phyloP scores from a whole-genome alignment of 2,329 filamentous ascomycete genomes.

The Dactylellina haptotyla region DNA sequence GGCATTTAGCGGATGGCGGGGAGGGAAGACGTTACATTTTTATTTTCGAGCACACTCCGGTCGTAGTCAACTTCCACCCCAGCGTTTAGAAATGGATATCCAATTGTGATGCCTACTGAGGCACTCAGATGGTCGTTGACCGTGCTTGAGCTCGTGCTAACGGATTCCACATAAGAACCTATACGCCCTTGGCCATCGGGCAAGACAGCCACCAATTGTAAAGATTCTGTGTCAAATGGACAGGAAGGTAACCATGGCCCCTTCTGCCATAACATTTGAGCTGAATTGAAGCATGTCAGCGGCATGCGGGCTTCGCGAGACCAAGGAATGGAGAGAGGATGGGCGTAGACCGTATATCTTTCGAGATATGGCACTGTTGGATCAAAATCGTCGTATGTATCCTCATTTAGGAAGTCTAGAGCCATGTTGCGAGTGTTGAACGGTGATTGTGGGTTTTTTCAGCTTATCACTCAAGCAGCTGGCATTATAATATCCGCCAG shows the following conservation, averaged over 20 bases:
- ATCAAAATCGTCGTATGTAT: not conserved
- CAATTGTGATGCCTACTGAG: not conserved
- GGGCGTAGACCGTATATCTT: not conserved
- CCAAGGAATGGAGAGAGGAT: constrained; percentile 3
- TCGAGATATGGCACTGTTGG: not conserved
- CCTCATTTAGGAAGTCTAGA: not conserved
- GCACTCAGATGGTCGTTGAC: constrained; percentile 8
- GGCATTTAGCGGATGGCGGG: not conserved
- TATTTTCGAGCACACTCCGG: not conserved
- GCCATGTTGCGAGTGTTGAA: no score
- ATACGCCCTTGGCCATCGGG: not conserved
- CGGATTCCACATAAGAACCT: not conserved
- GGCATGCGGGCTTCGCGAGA: not conserved
- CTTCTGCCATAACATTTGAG: not conserved
- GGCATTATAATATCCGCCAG: no score
- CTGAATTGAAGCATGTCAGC: not conserved
- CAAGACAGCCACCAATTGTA: not conserved
- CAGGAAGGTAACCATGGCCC: constrained; percentile 2
- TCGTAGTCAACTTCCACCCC: constrained; percentile 1
- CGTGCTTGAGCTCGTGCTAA: not conserved
- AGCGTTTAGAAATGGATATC: constrained; percentile 8
- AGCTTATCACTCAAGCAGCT: no score
- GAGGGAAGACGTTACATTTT: not conserved
- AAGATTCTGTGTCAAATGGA: constrained; percentile 2
- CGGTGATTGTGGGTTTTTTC: no score